Evolutionary conservation across 208 protist species (phyloP).

Genomic region (Willaertia magna): DNA sequence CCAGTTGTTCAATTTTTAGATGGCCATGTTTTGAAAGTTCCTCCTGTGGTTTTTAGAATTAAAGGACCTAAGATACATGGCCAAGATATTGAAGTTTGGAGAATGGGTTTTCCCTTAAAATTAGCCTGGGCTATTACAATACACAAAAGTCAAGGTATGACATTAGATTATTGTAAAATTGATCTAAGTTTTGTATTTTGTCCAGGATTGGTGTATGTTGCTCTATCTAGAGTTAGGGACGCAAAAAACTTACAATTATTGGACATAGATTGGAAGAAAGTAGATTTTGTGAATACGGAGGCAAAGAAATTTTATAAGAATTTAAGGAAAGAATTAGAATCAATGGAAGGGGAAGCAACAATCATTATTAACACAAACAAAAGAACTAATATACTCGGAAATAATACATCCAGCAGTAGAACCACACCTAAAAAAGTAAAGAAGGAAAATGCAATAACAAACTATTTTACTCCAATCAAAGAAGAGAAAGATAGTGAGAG

Average conservation of each 20-base stretch:
- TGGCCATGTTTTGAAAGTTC: not conserved
- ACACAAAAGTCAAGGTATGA: constrained; percentile 89
- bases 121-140: constrained; percentile 87
- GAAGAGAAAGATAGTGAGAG: too few species aligned
- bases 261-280: not conserved
- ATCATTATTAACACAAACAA: too few species aligned
- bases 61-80: not conserved
- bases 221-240: constrained; percentile 31
- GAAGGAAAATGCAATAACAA: too few species aligned
- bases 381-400: too few species aligned
- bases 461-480: too few species aligned
- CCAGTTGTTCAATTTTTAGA: not conserved
- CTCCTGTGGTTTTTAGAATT: not conserved
- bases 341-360: too few species aligned
- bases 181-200: not conserved
- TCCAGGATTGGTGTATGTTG: constrained; percentile 14
- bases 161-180: constrained; percentile 22
- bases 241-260: not conserved
- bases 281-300: not conserved
- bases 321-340: too few species aligned
- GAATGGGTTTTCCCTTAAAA: constrained; percentile 58
- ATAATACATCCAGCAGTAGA: too few species aligned
- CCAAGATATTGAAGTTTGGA: not conserved
- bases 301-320: not conserved
- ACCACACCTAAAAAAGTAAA: too few species aligned